These are phyloP conservation scores for Mycena albidolilacea DNA, from an alignment of 768 basidiomycete genomes.

Conservation along the genomic window DNA sequence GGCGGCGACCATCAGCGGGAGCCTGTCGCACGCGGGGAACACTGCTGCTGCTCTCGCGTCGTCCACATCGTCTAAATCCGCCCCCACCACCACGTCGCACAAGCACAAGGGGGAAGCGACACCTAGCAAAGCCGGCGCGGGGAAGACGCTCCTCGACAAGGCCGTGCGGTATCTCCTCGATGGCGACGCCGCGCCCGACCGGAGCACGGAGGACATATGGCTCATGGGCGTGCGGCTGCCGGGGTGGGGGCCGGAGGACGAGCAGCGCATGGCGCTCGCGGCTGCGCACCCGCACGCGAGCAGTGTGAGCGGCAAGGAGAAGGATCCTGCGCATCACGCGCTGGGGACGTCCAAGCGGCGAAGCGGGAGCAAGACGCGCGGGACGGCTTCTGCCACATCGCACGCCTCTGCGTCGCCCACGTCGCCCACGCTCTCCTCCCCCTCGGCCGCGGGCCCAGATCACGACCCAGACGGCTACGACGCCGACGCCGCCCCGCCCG, in stretches of 20 bases:
- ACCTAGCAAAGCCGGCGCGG: neutral
- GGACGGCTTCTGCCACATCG: neutral
- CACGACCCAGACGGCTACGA: no score
- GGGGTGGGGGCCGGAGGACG: slow-evolving; percentile 59
- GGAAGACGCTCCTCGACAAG: slow-evolving; percentile 58
- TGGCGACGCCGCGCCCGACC: slow-evolving; percentile 79
- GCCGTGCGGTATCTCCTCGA: slow-evolving; percentile 80
- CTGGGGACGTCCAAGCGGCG: no score
- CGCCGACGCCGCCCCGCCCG: neutral
- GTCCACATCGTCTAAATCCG: neutral
- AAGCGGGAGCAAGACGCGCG: no score
- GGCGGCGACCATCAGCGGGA: neutral
- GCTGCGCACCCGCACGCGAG: no score
- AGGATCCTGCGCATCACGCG: no score
- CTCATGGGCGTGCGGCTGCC: slow-evolving; percentile 76
- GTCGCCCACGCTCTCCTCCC: no score
- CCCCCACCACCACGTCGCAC: neutral
- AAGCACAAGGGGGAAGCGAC: neutral
- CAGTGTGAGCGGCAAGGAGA: no score
- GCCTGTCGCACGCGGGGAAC: neutral
- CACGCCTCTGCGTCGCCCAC: neutral
- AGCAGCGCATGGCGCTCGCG: slow-evolving; percentile 5
- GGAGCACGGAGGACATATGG: slow-evolving; percentile 77
- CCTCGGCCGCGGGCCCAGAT: no score
- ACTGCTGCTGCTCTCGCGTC: slow-evolving; percentile 5